phyloP scores from a whole-genome alignment of 345 rosid species.

The Moricandia arvensis region DNA sequence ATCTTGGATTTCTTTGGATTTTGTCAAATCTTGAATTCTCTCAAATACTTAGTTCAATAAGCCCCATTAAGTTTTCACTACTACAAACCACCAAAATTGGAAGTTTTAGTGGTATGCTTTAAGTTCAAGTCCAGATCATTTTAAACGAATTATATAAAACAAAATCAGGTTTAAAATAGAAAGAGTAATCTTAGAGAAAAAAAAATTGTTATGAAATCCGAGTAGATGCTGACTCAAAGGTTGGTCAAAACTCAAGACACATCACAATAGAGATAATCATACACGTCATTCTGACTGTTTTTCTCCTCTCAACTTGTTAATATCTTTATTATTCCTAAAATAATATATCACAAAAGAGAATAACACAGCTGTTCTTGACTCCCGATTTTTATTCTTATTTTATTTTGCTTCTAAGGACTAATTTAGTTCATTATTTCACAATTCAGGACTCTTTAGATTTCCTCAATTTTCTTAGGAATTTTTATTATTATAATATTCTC shows the following conservation, averaged over 20 bases:
- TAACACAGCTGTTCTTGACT: conserved; percentile 31
- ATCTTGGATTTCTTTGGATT: too few relatives aligned
- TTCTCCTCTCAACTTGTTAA: background rate
- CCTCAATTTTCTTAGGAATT: background rate
- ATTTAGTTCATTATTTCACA: conserved; percentile 30
- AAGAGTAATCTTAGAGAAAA: conserved; percentile 2
- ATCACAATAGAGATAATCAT: background rate
- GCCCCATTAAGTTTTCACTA: background rate
- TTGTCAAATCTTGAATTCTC: too few relatives aligned
- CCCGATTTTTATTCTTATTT: background rate
- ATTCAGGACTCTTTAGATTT: conserved; percentile 27
- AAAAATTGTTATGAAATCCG: conserved; percentile 23
- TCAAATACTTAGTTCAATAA: too few relatives aligned
- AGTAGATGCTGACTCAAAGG: conserved; percentile 62
- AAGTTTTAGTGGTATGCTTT: background rate
- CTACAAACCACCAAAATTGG: background rate
- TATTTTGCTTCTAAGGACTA: conserved; percentile 34
- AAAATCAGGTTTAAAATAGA: background rate
- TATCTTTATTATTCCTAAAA: background rate
- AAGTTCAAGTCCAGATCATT: background rate
- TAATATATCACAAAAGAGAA: background rate
- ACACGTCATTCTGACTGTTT: background rate
- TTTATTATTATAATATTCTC: background rate
- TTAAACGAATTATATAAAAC: background rate
- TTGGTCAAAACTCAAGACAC: conserved; percentile 26